phyloP scores from a whole-genome alignment of 768 basidiomycete genomes.

The Tylopilus intermedius region DNA sequence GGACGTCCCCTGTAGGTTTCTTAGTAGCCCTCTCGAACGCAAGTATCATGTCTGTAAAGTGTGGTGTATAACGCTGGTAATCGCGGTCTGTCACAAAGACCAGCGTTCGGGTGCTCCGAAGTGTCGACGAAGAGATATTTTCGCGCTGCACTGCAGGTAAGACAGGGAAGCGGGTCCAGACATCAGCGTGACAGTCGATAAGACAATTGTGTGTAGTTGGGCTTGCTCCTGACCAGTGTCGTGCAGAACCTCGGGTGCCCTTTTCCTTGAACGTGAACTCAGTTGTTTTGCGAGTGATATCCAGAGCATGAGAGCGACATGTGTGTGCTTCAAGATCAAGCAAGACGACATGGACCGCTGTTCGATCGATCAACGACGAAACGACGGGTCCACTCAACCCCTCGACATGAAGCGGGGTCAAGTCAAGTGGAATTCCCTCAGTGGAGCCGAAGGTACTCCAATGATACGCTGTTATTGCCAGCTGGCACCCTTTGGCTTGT shows the following conservation, averaged over 20 bases:
- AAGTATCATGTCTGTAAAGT: conserved; percentile 43
- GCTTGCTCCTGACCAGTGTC: neutral
- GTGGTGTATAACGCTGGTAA: conserved; percentile 31
- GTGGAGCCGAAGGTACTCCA: conserved; percentile 54
- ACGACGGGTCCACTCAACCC: conserved; percentile 20
- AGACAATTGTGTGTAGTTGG: conserved; percentile 43
- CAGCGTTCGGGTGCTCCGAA: conserved; percentile 32
- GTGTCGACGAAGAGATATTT: conserved; percentile 34
- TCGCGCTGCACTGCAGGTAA: conserved; percentile 47
- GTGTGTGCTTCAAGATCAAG: conserved; percentile 31
- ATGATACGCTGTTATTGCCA: conserved; percentile 42
- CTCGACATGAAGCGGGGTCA: conserved; percentile 25
- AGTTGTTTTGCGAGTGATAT: conserved; percentile 10
- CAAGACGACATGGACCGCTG: conserved; percentile 39
- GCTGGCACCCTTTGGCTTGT: conserved; percentile 13
- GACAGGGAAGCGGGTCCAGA: conserved; percentile 61
- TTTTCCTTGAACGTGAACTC: neutral
- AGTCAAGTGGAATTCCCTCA: conserved; percentile 37
- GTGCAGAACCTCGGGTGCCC: conserved; percentile 20
- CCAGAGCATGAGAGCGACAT: conserved; percentile 42
- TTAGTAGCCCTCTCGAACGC: conserved; percentile 44
- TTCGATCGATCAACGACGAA: conserved; percentile 44
- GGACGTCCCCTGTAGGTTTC: conserved; percentile 46
- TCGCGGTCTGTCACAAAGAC: conserved; percentile 40
- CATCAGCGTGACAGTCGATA: conserved; percentile 50